Evolutionary conservation across 345 rosid species (phyloP).

Genomic region (Dipteronia dyeriana): DNA sequence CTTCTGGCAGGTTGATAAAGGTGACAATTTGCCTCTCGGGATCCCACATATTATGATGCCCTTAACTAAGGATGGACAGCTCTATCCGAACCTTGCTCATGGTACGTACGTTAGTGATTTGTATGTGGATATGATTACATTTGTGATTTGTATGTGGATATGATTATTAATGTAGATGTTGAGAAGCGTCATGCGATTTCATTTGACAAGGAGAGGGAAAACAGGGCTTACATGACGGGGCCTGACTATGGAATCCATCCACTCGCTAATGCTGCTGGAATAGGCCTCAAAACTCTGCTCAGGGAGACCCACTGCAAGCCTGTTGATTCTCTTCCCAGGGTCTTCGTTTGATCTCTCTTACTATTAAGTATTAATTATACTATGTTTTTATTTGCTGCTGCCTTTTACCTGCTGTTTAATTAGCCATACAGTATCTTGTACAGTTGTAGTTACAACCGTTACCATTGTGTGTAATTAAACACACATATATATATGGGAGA

Average conservation of each 20-base stretch:
- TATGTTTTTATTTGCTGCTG: no score
- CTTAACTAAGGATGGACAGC: constrained; percentile 66
- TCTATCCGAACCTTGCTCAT: constrained; percentile 43
- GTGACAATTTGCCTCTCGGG: constrained; percentile 72
- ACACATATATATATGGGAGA: no score
- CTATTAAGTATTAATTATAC: no score
- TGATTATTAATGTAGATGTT: constrained; percentile 37
- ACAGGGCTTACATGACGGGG: constrained; percentile 61
- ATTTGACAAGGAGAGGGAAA: constrained; percentile 51
- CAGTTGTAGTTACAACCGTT: no score
- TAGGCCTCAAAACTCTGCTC: constrained; percentile 46
- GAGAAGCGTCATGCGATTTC: constrained; percentile 51
- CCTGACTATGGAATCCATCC: constrained; percentile 70
- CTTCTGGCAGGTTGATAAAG: constrained; percentile 88
- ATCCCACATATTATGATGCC: constrained; percentile 80
- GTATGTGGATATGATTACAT: no score
- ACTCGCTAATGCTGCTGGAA: constrained; percentile 63
- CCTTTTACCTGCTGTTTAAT: no score
- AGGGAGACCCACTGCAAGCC: constrained; percentile 66
- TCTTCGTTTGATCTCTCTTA: constrained; percentile 42
- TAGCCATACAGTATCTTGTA: no score
- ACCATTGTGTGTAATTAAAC: no score
- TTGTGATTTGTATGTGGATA: no score
- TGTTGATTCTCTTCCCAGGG: constrained; percentile 47
- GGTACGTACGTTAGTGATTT: constrained; percentile 37